Percentiles rank a stretch among this genome's conserved stretches.
Evolutionary conservation across 129 eudicot genomes (phyloP).

Genomic region (Kitagawia praeruptora): DNA sequence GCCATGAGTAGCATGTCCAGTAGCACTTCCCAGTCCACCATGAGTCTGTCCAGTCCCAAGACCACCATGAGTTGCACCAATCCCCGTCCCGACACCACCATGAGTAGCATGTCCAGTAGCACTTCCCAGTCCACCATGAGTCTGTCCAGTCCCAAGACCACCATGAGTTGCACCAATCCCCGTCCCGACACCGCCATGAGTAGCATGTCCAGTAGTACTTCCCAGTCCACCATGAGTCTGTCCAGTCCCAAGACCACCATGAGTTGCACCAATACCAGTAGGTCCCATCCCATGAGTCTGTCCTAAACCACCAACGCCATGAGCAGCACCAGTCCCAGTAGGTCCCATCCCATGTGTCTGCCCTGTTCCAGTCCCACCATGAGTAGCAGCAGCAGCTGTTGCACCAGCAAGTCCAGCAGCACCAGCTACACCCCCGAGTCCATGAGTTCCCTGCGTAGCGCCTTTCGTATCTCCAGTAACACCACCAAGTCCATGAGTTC

Average conservation of each 20-base stretch:
- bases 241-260: neutral
- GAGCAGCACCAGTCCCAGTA: neutral
- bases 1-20: neutral
- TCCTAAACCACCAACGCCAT: neutral
- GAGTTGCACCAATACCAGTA: neutral
- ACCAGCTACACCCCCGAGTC: neutral
- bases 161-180: too few relatives aligned
- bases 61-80: neutral
- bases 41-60: neutral
- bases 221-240: neutral
- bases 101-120: too few relatives aligned
- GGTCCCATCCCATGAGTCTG: neutral
- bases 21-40: neutral
- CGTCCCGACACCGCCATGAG: neutral
- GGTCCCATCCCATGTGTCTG: neutral
- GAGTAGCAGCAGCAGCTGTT: neutral
- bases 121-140: too few relatives aligned
- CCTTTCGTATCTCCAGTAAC: neutral
- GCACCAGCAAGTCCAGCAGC: neutral
- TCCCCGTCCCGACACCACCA: too few relatives aligned
- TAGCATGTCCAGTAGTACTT: neutral
- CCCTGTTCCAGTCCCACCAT: neutral
- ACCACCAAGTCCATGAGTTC: neutral
- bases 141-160: too few relatives aligned
- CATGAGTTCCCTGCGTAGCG: neutral